Conservation (phyloP, 345 rosid genomes). For the Eucalyptus shirleyi region DNA sequence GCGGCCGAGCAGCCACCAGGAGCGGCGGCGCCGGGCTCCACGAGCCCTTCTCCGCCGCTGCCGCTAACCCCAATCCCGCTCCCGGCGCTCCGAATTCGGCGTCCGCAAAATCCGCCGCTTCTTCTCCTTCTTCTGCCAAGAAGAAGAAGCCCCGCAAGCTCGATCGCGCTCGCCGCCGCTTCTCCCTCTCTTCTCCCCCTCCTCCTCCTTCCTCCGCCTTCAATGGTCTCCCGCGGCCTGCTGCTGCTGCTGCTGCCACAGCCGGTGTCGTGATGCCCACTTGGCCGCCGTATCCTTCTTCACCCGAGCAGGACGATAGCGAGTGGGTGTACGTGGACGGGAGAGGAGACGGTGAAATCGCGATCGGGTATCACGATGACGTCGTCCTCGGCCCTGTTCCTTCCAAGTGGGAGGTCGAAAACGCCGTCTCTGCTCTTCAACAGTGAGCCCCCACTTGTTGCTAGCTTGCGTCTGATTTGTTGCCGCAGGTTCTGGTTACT, state of each 20-base stretch:
- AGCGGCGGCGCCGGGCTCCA: neutral
- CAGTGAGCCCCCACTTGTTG: slow-evolving; percentile 19
- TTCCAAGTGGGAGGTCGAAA: slow-evolving; percentile 51
- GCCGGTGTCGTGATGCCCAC: slow-evolving; percentile 7
- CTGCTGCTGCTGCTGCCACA: neutral
- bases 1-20: slow-evolving; percentile 13
- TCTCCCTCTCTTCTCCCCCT: neutral
- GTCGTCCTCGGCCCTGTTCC: slow-evolving; percentile 16
- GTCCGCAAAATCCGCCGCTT: neutral
- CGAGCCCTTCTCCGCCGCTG: neutral
- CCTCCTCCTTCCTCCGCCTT: neutral
- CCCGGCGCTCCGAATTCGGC: neutral
- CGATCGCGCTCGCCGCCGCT: neutral
- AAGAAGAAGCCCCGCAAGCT: neutral
- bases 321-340: slow-evolving; percentile 58
- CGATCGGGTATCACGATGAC: neutral
- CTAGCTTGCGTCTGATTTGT: neutral
- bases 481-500: neutral
- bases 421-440: slow-evolving; percentile 54
- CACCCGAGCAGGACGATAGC: slow-evolving; percentile 9
- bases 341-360: neutral
- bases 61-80: neutral
- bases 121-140: neutral
- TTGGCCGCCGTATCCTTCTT: neutral
- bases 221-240: neutral